Evolutionary conservation across 192 early-diverging fungal species (phyloP).

Genomic region (Globomyces pollinis-pini): DNA sequence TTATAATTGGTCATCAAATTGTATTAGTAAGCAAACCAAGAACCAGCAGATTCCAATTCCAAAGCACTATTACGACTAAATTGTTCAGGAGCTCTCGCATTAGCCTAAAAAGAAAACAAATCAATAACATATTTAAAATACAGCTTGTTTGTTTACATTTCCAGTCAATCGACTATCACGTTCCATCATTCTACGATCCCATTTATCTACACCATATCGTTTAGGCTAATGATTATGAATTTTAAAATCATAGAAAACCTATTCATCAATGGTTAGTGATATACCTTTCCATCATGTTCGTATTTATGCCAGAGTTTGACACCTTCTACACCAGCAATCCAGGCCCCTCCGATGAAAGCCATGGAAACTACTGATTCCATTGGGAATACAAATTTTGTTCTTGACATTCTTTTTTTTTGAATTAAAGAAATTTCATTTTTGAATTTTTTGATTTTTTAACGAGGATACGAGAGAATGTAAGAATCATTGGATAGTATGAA

Average conservation of each 20-base stretch:
- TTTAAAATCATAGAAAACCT: too few species aligned
- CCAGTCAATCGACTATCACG: conserved; percentile 45
- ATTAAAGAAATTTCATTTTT: background rate
- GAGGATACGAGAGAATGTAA: too few species aligned
- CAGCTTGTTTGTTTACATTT: conserved; percentile 48
- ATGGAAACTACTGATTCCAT: conserved; percentile 2
- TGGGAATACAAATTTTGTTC: conserved; percentile 5
- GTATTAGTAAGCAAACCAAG: too few species aligned
- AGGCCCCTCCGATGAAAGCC: background rate
- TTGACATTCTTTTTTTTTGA: background rate
- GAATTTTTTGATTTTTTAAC: background rate
- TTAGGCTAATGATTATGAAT: conserved; percentile 31
- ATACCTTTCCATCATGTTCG: conserved; percentile 33
- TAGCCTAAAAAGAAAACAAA: conserved; percentile 17
- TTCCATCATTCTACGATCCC: conserved; percentile 57
- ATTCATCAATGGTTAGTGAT: conserved; percentile 15
- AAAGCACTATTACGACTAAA: conserved; percentile 44
- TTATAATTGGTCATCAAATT: too few species aligned
- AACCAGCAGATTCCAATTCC: conserved; percentile 37
- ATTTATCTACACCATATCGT: conserved; percentile 43
- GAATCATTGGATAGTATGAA: too few species aligned
- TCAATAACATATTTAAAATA: too few species aligned
- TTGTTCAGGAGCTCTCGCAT: conserved; percentile 28
- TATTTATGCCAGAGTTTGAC: conserved; percentile 15
- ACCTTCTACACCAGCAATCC: background rate